Conservation (phyloP, 306 rosid species). For the Adenanthera pavonina region DNA sequence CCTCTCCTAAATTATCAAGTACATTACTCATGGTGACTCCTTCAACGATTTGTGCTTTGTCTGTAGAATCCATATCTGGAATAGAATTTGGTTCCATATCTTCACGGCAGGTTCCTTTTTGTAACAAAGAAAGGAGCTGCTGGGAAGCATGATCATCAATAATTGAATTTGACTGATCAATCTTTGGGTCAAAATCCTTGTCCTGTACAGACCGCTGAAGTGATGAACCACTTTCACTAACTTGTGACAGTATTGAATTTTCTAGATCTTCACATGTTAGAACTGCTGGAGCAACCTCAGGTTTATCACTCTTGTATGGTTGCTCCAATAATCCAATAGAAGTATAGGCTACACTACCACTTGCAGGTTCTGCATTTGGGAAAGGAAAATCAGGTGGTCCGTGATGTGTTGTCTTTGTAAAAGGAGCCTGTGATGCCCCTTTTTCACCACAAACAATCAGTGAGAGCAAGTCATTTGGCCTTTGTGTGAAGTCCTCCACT, state of each 20-base stretch:
- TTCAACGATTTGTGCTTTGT: constrained; percentile 47
- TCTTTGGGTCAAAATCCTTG: constrained; percentile 53
- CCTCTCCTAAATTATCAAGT: constrained; percentile 55
- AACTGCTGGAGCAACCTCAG: constrained; percentile 63
- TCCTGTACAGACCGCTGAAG: constrained; percentile 50
- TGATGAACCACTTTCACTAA: constrained; percentile 54
- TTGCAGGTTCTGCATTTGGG: constrained; percentile 55
- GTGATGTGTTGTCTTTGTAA: constrained; percentile 47
- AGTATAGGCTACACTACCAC: constrained; percentile 43
- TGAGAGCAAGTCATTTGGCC: constrained; percentile 80
- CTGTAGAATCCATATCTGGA: constrained; percentile 43
- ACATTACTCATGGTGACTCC: constrained; percentile 45
- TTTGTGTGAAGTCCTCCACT: constrained; percentile 55
- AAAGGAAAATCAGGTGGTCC: constrained; percentile 50
- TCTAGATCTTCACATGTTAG: constrained; percentile 96
- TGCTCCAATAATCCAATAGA: constrained; percentile 47
- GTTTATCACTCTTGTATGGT: constrained; percentile 54
- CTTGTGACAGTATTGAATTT: constrained; percentile 83
- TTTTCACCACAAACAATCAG: constrained; percentile 82
- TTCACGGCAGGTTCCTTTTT: constrained; percentile 62
- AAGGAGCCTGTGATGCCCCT: constrained; percentile 52
- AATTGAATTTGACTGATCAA: constrained; percentile 53
- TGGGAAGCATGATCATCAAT: constrained; percentile 76
- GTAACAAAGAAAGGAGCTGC: constrained; percentile 86
- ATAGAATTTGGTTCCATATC: constrained; percentile 46